Percentiles rank a stretch among this genome's conserved stretches.
Conservation (phyloP, 2,329 filamentous ascomycete species). For the Chaetomiaceae sp. region DNA sequence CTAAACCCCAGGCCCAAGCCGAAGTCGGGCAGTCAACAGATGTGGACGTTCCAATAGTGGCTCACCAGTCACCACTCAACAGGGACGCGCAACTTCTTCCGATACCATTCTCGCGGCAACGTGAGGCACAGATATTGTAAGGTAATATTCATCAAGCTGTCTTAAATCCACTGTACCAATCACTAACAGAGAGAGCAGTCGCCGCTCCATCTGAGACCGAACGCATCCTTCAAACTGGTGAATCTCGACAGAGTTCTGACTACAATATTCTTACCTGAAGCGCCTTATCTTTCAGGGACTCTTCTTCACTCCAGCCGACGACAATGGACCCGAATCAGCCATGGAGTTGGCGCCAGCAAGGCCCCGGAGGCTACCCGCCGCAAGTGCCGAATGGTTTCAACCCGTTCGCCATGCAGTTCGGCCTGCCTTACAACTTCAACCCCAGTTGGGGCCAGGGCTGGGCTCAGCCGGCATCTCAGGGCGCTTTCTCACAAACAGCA, state of each 20-base stretch:
- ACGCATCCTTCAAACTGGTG: background rate
- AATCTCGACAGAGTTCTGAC: background rate
- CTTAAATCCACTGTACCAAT: no score
- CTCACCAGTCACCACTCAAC: no score
- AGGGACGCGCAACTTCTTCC: no score
- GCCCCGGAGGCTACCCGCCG: background rate
- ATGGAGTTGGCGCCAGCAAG: constrained; percentile 3
- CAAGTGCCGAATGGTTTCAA: background rate
- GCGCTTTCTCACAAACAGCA: background rate
- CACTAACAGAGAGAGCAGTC: background rate
- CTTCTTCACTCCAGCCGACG: background rate
- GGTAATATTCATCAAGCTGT: no score
- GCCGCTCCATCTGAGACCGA: background rate
- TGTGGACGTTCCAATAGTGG: no score
- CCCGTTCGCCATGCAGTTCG: constrained; percentile 4
- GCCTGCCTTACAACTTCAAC: background rate
- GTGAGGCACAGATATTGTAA: no score
- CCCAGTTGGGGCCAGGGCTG: background rate
- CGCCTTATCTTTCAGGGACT: background rate
- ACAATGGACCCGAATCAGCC: constrained; percentile 5
- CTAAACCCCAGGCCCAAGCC: no score
- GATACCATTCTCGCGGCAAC: no score
- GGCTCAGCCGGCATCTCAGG: background rate
- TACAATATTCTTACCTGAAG: background rate
- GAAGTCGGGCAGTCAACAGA: no score